phyloP scores from a whole-genome alignment of 1,139 yeast genomes.

The Candida sp. region DNA sequence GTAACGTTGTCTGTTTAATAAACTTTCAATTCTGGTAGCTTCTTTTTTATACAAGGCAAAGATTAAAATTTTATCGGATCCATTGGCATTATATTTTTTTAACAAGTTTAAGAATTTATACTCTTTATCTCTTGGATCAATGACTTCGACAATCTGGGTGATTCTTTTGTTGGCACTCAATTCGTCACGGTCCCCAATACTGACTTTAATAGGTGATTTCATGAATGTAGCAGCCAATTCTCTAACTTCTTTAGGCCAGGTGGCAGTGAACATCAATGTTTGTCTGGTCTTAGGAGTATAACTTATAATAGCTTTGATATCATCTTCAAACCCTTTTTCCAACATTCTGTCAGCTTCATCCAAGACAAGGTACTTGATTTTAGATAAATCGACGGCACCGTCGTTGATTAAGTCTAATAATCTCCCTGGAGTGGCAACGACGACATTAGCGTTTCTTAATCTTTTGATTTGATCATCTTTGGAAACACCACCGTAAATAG shows the following conservation, averaged over 20 bases:
- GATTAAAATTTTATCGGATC: constrained; percentile 77
- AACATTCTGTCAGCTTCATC: constrained; percentile 99
- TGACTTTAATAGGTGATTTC: constrained; percentile 80
- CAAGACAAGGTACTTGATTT: constrained; percentile 75
- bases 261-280: constrained; percentile 87
- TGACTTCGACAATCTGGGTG: constrained; percentile 89
- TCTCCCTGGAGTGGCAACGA: constrained; percentile 98
- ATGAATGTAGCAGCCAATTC: constrained; percentile 87
- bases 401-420: constrained; percentile 88
- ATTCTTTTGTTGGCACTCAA: constrained; percentile 91
- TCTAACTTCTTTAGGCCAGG: constrained; percentile 92
- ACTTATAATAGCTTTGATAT: constrained; percentile 77
- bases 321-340: constrained; percentile 95
- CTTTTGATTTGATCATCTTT: constrained; percentile 84
- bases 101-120: constrained; percentile 67
- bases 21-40: constrained; percentile 85
- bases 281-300: constrained; percentile 57
- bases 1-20: constrained; percentile 70
- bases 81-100: constrained; percentile 69
- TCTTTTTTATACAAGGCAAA: constrained; percentile 97
- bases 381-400: constrained; percentile 69
- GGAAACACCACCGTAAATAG: constrained; percentile 97
- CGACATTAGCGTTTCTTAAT: constrained; percentile 60
- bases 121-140: constrained; percentile 83
- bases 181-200: constrained; percentile 94